A percentile compares a stretch with the other conserved stretches of the same genome.
Conservation (phyloP, 2,329 filamentous ascomycete genomes). For the Trichophyton simii region DNA sequence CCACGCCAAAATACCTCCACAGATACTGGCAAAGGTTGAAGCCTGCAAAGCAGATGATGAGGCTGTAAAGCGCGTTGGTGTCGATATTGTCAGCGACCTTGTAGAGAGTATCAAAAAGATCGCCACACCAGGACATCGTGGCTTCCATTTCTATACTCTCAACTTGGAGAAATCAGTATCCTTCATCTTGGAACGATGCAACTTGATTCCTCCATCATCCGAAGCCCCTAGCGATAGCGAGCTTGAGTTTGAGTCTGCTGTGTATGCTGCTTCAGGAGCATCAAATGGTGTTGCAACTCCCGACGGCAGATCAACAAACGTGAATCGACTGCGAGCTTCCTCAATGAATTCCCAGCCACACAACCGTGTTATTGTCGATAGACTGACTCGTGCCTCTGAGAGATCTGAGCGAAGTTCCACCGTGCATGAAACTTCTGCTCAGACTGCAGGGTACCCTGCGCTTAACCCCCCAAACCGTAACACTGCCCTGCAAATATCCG, state of each 20-base stretch:
- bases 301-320: constrained; percentile 23
- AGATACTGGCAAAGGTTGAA: constrained; percentile 52
- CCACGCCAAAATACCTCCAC: constrained; percentile 66
- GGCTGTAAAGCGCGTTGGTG: constrained; percentile 36
- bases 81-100: constrained; percentile 64
- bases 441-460: constrained; percentile 62
- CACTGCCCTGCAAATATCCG: constrained; percentile 83
- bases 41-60: constrained; percentile 36
- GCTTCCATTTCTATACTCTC: constrained; percentile 95
- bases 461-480: constrained; percentile 58
- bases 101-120: constrained; percentile 62
- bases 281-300: constrained; percentile 17
- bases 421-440: constrained; percentile 55
- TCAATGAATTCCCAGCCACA: constrained; percentile 73
- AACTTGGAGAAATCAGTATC: constrained; percentile 94
- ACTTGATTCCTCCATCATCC: constrained; percentile 55
- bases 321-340: constrained; percentile 50
- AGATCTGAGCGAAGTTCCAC: constrained; percentile 26
- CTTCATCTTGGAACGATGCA: constrained; percentile 73
- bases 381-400: constrained; percentile 25
- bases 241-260: constrained; percentile 33
- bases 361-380: constrained; percentile 74
- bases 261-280: constrained; percentile 22
- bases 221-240: constrained; percentile 33
- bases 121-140: constrained; percentile 49